A percentile compares a stretch with the other conserved stretches of the same genome.
phyloP scores from a whole-genome alignment of 1,139 yeast species.

The Yamadazyma buinensis region DNA sequence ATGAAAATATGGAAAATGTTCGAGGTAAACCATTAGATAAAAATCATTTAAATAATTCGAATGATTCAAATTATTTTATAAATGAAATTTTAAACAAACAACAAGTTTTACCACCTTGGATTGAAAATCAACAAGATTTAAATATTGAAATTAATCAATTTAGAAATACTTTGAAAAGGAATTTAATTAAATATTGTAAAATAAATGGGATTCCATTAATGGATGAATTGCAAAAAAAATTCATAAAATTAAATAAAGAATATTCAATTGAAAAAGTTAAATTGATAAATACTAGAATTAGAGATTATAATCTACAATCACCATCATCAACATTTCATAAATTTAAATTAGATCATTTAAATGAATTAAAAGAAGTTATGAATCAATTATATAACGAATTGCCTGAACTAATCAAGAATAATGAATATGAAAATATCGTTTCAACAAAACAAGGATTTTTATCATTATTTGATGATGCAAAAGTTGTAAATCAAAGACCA shows the following conservation, averaged over 20 bases:
- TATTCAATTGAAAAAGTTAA: conserved; percentile 45
- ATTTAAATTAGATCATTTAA: conserved; percentile 50
- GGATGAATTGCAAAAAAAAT: not conserved
- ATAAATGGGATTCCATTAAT: conserved; percentile 3
- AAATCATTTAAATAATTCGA: conserved; percentile 58
- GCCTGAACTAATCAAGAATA: conserved; percentile 6
- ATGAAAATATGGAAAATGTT: conserved; percentile 41
- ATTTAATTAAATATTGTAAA: conserved; percentile 18
- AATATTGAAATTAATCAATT: conserved; percentile 44
- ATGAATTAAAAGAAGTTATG: conserved; percentile 38
- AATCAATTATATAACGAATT: conserved; percentile 15
- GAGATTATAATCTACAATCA: conserved; percentile 78
- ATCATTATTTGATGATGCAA: conserved; percentile 12
- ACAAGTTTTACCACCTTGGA: conserved; percentile 85
- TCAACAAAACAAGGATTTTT: conserved; percentile 14
- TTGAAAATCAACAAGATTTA: conserved; percentile 69
- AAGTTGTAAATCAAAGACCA: conserved; percentile 16
- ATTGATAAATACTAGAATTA: conserved; percentile 52
- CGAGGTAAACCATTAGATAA: conserved; percentile 60
- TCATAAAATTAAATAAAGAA: conserved; percentile 7
- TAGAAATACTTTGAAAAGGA: conserved; percentile 40
- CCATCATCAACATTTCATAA: conserved; percentile 69
- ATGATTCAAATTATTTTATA: conserved; percentile 41
- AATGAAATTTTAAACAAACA: conserved; percentile 64
- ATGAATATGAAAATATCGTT: conserved; percentile 5